Evolutionary conservation across 2,329 filamentous ascomycete genomes (phyloP).

Genomic region (Diaporthe caulivora): DNA sequence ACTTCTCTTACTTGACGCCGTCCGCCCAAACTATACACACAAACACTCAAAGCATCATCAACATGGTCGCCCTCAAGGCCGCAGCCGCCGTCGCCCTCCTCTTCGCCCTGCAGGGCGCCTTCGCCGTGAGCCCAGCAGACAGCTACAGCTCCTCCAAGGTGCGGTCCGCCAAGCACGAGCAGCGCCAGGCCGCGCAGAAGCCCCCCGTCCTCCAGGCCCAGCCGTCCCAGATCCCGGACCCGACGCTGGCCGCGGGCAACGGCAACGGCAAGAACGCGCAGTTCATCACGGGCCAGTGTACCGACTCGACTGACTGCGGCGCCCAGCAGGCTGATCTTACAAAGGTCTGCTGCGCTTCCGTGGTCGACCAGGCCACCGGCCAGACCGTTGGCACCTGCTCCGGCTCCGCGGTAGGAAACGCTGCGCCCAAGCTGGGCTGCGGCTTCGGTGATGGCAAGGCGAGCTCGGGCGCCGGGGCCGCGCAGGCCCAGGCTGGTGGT

Average conservation of each 20-base stretch:
- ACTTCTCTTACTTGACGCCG: not conserved
- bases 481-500: not conserved
- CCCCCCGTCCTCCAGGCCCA: constrained; percentile 21
- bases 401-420: constrained; percentile 29
- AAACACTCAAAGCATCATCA: not conserved
- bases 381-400: constrained; percentile 29
- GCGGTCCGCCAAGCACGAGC: constrained; percentile 24
- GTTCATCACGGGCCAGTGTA: constrained; percentile 33
- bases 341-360: constrained; percentile 34
- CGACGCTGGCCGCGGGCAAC: not conserved
- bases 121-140: constrained; percentile 26
- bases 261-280: constrained; percentile 32
- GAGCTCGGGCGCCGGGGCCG: constrained; percentile 3
- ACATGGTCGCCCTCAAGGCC: constrained; percentile 20
- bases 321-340: constrained; percentile 24
- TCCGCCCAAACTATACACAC: not conserved
- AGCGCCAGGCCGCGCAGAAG: constrained; percentile 32
- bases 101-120: constrained; percentile 25
- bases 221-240: constrained; percentile 26
- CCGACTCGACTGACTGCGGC: constrained; percentile 26
- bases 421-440: constrained; percentile 30
- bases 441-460: constrained; percentile 31
- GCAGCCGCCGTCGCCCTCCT: constrained; percentile 20
- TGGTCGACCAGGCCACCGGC: constrained; percentile 10
- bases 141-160: not conserved